These are phyloP conservation scores for Diplodia mutila DNA, from an alignment of 2,329 filamentous ascomycete genomes.

Conservation along the genomic window DNA sequence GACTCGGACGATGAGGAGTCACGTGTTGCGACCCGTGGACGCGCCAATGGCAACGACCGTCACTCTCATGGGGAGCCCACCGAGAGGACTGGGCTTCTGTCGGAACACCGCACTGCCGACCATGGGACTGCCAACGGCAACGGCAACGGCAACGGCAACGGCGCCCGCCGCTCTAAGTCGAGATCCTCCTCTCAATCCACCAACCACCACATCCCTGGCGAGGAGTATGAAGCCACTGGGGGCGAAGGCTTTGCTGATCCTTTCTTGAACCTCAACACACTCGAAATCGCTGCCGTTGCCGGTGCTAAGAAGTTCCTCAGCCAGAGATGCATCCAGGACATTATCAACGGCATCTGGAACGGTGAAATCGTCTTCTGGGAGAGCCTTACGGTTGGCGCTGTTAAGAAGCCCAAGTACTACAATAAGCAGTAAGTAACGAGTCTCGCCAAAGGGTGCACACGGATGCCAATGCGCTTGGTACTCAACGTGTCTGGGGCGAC, in stretches of 20 bases:
- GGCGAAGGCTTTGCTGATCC: conserved; percentile 68
- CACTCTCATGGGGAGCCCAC: conserved; percentile 10
- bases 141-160: conserved; percentile 5
- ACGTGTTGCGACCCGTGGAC: conserved; percentile 4
- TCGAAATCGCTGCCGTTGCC: conserved; percentile 83
- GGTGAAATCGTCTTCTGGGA: conserved; percentile 90
- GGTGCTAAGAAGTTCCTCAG: conserved; percentile 83
- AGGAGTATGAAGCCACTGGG: conserved; percentile 40
- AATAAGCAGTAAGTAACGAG: conserved; percentile 53
- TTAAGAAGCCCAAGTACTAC: conserved; percentile 78
- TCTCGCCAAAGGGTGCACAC: background rate
- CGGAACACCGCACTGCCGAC: conserved; percentile 12
- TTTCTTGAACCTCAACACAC: conserved; percentile 79
- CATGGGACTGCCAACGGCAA: conserved; percentile 40
- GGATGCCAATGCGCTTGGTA: background rate
- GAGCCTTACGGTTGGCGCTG: conserved; percentile 70
- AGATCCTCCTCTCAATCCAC: conserved; percentile 47
- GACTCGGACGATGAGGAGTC: conserved; percentile 30
- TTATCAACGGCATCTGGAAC: conserved; percentile 83
- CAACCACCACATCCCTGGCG: conserved; percentile 29
- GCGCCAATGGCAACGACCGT: conserved; percentile 13
- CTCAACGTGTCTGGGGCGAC: background rate
- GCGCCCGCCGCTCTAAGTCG: conserved; percentile 27
- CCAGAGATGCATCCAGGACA: conserved; percentile 78
- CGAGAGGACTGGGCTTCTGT: conserved; percentile 27